Conservation (phyloP, 2,329 filamentous ascomycete genomes). For the Parasarocladium wereldwijsianum region DNA sequence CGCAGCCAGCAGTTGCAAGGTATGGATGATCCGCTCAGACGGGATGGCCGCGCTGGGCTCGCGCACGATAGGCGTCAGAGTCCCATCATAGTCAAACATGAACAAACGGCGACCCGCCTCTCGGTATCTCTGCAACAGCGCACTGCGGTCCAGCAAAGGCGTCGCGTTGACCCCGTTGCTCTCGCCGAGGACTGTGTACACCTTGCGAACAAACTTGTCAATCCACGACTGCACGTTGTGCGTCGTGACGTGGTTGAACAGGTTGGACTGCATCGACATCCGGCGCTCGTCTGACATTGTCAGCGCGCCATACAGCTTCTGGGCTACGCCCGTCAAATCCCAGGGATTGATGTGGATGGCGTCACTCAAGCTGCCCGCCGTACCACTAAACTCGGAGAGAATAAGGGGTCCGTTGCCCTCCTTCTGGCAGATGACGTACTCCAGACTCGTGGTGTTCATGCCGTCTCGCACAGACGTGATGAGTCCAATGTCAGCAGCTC, state of each 20-base stretch:
- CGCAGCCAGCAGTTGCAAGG: conserved; percentile 62
- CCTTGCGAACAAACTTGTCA: conserved; percentile 59
- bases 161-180: conserved; percentile 64
- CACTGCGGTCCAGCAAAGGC: conserved; percentile 62
- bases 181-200: conserved; percentile 67
- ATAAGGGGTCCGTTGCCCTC: conserved; percentile 79
- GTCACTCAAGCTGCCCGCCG: conserved; percentile 68
- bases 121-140: conserved; percentile 60
- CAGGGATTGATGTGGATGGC: conserved; percentile 96
- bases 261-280: conserved; percentile 51
- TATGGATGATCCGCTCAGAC: conserved; percentile 66
- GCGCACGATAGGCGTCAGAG: conserved; percentile 85
- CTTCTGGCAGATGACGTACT: conserved; percentile 87
- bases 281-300: conserved; percentile 57
- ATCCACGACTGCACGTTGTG: conserved; percentile 85
- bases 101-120: conserved; percentile 68
- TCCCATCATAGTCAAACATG: conserved; percentile 99
- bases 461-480: conserved; percentile 94
- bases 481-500: conserved; percentile 77
- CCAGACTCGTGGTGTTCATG: conserved; percentile 94
- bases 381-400: conserved; percentile 91
- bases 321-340: conserved; percentile 74
- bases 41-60: conserved; percentile 84
- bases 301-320: conserved; percentile 68
- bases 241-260: conserved; percentile 73